Percentiles rank a stretch among this genome's conserved stretches.
phyloP scores from a whole-genome alignment of 108 stramenopile species.

The Cylindrotheca fusiformis region DNA sequence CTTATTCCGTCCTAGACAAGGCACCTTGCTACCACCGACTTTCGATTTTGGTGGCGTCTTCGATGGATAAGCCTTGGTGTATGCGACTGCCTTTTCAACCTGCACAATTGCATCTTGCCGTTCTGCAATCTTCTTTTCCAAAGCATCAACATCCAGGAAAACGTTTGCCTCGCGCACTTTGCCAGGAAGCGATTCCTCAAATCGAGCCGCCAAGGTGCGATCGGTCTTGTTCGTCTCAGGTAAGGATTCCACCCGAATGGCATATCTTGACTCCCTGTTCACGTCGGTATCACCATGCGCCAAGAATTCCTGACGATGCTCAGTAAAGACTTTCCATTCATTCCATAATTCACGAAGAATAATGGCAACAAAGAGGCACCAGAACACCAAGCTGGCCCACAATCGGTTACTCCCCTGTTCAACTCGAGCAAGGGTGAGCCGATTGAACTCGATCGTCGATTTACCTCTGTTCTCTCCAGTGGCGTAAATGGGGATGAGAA shows the following conservation, averaged over 20 bases:
- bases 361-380: neutral
- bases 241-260: conserved; percentile 49
- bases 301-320: conserved; percentile 8
- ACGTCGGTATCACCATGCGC: neutral
- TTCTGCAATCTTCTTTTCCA: conserved; percentile 1
- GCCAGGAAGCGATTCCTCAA: conserved; percentile 55
- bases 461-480: conserved; percentile 18
- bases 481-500: conserved; percentile 12
- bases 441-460: conserved; percentile 1
- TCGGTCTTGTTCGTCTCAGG: conserved; percentile 41
- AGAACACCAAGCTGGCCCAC: conserved; percentile 34
- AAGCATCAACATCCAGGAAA: neutral
- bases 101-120: conserved; percentile 3
- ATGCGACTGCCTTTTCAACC: conserved; percentile 1
- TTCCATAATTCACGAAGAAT: conserved; percentile 1
- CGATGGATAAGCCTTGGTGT: neutral
- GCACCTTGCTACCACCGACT: neutral
- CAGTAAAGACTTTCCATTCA: conserved; percentile 59
- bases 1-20: conserved; percentile 1
- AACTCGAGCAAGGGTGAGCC: conserved; percentile 24
- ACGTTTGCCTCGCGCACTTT: conserved; percentile 29
- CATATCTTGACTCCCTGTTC: conserved; percentile 16
- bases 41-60: neutral
- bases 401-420: conserved; percentile 22
- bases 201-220: conserved; percentile 39